Conservation (phyloP, 169 alveolate species). For the Cytauxzoon felis region DNA sequence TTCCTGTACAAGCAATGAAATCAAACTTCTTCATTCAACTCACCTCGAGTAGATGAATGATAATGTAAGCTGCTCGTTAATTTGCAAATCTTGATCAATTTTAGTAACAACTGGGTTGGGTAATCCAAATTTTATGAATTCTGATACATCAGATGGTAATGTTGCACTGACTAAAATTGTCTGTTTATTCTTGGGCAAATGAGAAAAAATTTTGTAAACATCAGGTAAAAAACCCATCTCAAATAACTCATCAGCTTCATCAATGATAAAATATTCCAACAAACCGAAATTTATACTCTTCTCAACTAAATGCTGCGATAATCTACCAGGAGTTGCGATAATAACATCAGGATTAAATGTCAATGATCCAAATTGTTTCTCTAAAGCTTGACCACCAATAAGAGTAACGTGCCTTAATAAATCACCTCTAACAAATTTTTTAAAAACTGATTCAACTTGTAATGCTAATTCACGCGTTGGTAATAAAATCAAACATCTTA, state of each 20-base stretch:
- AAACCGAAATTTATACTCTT: constrained; percentile 81
- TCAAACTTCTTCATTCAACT: neutral
- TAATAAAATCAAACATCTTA: constrained; percentile 86
- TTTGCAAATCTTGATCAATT: constrained; percentile 57
- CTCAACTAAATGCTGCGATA: constrained; percentile 87
- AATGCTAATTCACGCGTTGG: constrained; percentile 93
- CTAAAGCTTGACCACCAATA: constrained; percentile 92
- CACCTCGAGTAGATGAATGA: constrained; percentile 35
- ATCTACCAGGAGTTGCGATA: constrained; percentile 95
- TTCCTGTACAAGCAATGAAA: constrained; percentile 5
- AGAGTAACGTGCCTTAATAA: constrained; percentile 79
- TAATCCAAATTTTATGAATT: constrained; percentile 86
- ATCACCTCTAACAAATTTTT: constrained; percentile 81
- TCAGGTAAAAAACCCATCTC: constrained; percentile 89
- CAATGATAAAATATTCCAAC: constrained; percentile 86
- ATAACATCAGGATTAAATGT: constrained; percentile 92
- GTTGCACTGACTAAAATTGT: constrained; percentile 91
- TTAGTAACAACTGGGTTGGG: constrained; percentile 80
- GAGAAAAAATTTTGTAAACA: constrained; percentile 71
- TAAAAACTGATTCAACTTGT: constrained; percentile 75
- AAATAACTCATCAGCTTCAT: constrained; percentile 94
- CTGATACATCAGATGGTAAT: constrained; percentile 86
- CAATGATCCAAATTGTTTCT: constrained; percentile 87
- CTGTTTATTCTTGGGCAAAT: constrained; percentile 81
- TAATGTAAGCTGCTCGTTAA: constrained; percentile 53